Percentiles rank a stretch among this genome's conserved stretches.
Evolutionary conservation across 345 rosid species (phyloP).

Genomic region (Eucalyptus coolabah): DNA sequence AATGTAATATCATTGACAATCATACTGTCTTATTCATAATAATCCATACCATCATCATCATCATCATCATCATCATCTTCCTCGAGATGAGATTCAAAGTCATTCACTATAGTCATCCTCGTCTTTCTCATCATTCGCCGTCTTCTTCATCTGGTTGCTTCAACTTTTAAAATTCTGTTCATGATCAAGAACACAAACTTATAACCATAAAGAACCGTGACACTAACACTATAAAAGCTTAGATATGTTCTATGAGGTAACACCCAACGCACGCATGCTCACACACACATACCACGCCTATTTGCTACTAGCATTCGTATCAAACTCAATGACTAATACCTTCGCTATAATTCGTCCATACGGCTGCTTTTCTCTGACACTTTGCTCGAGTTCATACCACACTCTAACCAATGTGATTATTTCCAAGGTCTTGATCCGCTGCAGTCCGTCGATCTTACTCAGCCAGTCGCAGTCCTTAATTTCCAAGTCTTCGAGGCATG

Average conservation of each 20-base stretch:
- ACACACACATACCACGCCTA: neutral
- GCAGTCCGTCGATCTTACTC: neutral
- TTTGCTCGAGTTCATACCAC: neutral
- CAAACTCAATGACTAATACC: neutral
- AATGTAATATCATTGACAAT: fast-evolving
- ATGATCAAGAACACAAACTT: neutral
- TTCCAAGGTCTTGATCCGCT: neutral
- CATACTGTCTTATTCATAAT: fast-evolving
- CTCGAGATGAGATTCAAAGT: fast-evolving
- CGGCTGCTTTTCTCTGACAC: fast-evolving
- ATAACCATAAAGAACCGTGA: fast-evolving
- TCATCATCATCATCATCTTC: neutral
- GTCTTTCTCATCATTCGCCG: fast-evolving
- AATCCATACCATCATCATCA: too few relatives aligned
- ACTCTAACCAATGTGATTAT: neutral
- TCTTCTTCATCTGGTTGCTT: neutral
- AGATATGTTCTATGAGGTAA: neutral
- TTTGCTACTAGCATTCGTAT: fast-evolving
- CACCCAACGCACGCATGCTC: fast-evolving
- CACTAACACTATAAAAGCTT: neutral
- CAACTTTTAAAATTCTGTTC: neutral
- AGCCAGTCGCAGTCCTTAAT: constrained; percentile 11
- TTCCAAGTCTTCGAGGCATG: constrained; percentile 3
- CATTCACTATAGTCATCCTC: neutral
- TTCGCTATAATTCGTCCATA: fast-evolving